A percentile compares a stretch with the other conserved stretches of the same genome.
These are phyloP conservation scores for Yamadazyma friedrichii DNA, from an alignment of 1,139 yeast genomes.

Conservation along the genomic window DNA sequence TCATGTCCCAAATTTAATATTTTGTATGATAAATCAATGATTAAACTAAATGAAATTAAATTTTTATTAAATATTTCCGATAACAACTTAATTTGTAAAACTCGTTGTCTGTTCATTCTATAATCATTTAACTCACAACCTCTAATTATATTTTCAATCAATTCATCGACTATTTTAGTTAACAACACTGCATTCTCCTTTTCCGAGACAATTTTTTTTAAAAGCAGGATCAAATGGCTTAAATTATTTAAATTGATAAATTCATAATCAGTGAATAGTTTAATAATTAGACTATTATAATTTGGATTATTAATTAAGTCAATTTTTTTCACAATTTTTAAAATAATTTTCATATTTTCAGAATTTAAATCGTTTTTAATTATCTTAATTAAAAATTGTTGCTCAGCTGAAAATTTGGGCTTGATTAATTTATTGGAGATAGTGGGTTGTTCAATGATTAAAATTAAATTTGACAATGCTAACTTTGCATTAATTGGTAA, in stretches of 20 bases:
- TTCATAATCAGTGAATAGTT: conserved; percentile 62
- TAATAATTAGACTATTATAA: conserved; percentile 40
- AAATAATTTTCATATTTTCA: conserved; percentile 33
- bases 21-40: conserved; percentile 57
- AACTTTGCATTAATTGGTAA: conserved; percentile 57
- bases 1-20: conserved; percentile 70
- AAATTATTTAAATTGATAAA: conserved; percentile 59
- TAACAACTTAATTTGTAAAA: conserved; percentile 61
- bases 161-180: conserved; percentile 56
- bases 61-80: conserved; percentile 54
- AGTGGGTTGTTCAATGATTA: conserved; percentile 61
- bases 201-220: conserved; percentile 27
- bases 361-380: conserved; percentile 50
- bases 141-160: conserved; percentile 59
- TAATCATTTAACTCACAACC: conserved; percentile 71
- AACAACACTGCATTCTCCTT: conserved; percentile 36
- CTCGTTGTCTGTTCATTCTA: conserved; percentile 56
- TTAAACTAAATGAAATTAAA: conserved; percentile 45
- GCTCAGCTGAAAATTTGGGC: conserved; percentile 33
- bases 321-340: conserved; percentile 41
- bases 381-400: conserved; percentile 50
- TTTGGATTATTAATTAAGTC: conserved; percentile 45
- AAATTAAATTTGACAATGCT: conserved; percentile 59
- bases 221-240: conserved; percentile 46
- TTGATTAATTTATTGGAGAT: conserved; percentile 23